Base-by-base conservation (phyloP, 2,329 filamentous ascomycete species). In the Ophiostoma pallidulum region DNA sequence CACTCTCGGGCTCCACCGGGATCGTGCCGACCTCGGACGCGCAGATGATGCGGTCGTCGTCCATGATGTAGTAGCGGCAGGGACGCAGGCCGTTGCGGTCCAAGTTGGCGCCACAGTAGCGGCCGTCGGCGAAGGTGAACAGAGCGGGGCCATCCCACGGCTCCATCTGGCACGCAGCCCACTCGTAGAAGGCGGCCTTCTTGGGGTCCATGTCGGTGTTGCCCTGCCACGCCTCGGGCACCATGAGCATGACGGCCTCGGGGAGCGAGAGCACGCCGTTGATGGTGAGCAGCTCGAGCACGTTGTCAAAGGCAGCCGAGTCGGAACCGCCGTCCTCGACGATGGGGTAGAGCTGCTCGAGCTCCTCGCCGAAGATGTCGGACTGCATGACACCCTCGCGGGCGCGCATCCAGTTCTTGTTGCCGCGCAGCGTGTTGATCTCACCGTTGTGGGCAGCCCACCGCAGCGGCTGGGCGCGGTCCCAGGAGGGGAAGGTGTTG, bases 341-440 rank as follows among this genome's bases (percentile, higher is more conserved):
- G 58, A 97, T 89, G 20, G 91, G 91, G 64, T 95, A 96, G 49
- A 97, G 78, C 58, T 75, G 70, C 66, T 96, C 89, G 14, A 97
- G 80, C 60, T 96, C 90, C 24, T 94, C 88, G 54, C 87, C 88
- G 63, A 97, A 97, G 47, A 94, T 74, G 56, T 90, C 82, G 2
- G 91, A 97, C 63, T 88, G 86, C 77, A 97, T 86, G 55, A 95
- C 82, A 66, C 91, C 91, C 70, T 97, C 91, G 62, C 91, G 83
- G 53, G 91, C 91, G 58, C 90, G 84, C 91, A 97, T 97, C 91
- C 91, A 97, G 70, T 97, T 97, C 77, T 97, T 97, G 74, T 97
- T 97, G 52, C 91, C 91, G 63, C 91, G 85, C 53, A 97, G 73
- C 2, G 91, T 97, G 68, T 97, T 97, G 64, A 97, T 97, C 71